Evolutionary conservation across 306 rosid species (phyloP), one percentile per base, ranked within the genome.

Genomic region (Adenanthera pavonina): DNA sequence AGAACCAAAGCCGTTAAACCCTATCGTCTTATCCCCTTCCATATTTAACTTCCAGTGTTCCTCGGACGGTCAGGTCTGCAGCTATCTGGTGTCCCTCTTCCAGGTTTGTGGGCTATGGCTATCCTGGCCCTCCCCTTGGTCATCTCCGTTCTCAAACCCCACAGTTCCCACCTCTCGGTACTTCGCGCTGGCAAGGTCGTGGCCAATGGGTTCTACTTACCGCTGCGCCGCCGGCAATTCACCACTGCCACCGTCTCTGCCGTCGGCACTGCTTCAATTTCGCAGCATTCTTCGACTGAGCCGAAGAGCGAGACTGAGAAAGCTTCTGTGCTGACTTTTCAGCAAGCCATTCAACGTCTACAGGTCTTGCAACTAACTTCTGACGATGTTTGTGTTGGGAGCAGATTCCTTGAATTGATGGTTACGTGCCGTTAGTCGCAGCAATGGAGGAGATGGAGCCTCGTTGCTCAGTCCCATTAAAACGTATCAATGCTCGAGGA

Each of bases 301-400:
- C 60, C 88, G 3, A 78, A 61, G 60, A 40, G 36, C 65, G 84
- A 76, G 34, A 60, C 85, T 2, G 59, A 47, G 51, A 89, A 83
- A 40, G 5, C 86, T 35, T 76, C 97, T 0, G 86, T 81, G 52
- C 94, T 91, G 35, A 91, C 92, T 69, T 95, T 95, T 69, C 98
- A 95, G 71, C 97, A 92, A 91, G 97, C 97, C 77, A 89, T 95
- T 89, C 98, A 92, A 76, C 93, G 97, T 70, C 98, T 95, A 80
- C 98, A 95, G 98, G 98, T 92, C 68, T 48, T 72, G 35, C 69
- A 75, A 12, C 62, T 16, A n/a, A 35, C 70, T 72, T 46, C 30
- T 56, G 59, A 52, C 11, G n/a, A 13, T 40, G 17, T 16, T 61
- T 74, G 19, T 36, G 16, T 19, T 59, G 35, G 35, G 36, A 25